Percentiles rank a stretch among this genome's conserved stretches.
Conservation (phyloP, 106 monocot genomes). For the Vanilla planifolia region DNA sequence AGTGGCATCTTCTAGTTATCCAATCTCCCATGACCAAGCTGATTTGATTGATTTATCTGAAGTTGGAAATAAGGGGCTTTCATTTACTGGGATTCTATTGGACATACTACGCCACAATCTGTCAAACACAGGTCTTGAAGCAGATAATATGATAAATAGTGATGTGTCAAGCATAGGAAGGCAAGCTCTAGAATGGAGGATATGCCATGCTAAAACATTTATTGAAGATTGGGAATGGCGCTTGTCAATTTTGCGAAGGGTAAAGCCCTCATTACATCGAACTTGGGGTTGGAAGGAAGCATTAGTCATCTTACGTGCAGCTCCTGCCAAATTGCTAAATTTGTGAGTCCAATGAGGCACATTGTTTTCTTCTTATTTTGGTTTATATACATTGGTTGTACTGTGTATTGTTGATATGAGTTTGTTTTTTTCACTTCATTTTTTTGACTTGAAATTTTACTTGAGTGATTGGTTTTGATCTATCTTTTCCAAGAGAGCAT, state of each 20-base stretch:
- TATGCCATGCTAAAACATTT: slow-evolving; percentile 47
- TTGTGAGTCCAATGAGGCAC: slow-evolving; percentile 44
- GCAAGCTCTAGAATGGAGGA: slow-evolving; percentile 80
- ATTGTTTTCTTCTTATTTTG: neutral
- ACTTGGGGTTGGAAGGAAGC: slow-evolving; percentile 90
- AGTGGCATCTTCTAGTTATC: slow-evolving; percentile 14
- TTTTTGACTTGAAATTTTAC: no score
- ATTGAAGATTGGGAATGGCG: slow-evolving; percentile 91
- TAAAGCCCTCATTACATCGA: slow-evolving; percentile 56
- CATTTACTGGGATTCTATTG: slow-evolving; percentile 59
- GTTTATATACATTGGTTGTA: neutral
- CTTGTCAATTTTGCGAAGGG: slow-evolving; percentile 70
- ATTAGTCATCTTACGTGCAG: slow-evolving; percentile 69
- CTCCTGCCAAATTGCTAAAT: slow-evolving; percentile 84
- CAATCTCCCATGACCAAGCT: slow-evolving; percentile 19
- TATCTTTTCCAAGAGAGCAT: no score
- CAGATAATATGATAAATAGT: slow-evolving; percentile 28
- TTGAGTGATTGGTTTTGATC: no score
- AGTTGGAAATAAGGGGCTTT: slow-evolving; percentile 41
- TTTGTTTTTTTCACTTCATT: neutral
- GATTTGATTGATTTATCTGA: slow-evolving; percentile 22
- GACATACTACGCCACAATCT: slow-evolving; percentile 60
- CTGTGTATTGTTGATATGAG: neutral
- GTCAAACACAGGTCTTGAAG: slow-evolving; percentile 24
- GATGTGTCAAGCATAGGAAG: slow-evolving; percentile 31